A percentile compares a stretch with the other conserved stretches of the same genome.
Conservation (phyloP, 495 filamentous ascomycete genomes). For the Tuber brumale region DNA sequence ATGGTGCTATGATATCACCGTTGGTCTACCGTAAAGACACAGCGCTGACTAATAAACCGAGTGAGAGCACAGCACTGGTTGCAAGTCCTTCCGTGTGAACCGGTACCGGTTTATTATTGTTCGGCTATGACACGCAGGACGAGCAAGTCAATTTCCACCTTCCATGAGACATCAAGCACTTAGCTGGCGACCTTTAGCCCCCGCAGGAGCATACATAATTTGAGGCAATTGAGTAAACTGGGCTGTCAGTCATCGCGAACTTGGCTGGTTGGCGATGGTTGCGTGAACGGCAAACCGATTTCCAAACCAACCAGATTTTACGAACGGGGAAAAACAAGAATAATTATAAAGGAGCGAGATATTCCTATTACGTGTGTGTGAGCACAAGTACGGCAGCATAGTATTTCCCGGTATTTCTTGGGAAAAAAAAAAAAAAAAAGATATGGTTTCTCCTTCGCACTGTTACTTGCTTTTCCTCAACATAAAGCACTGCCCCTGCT, state of each 20-base stretch:
- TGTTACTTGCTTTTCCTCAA: slow-evolving; percentile 1
- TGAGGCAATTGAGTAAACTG: neutral
- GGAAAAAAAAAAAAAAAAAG: neutral
- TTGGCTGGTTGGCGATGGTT: neutral
- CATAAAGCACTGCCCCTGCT: neutral
- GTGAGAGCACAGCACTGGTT: neutral
- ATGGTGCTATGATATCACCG: neutral
- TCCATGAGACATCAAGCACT: neutral
- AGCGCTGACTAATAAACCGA: slow-evolving; percentile 4
- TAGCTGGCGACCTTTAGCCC: neutral
- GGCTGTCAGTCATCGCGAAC: neutral
- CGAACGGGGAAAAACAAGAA: neutral
- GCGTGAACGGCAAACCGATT: neutral
- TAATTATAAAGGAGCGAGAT: neutral
- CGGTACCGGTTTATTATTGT: neutral
- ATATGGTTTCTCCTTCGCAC: neutral
- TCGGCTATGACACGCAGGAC: neutral
- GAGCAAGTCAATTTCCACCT: neutral
- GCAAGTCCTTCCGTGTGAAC: neutral
- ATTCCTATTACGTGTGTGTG: neutral
- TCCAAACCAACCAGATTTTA: neutral
- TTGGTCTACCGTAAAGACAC: neutral
- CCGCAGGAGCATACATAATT: neutral
- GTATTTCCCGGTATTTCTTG: neutral
- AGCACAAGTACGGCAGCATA: neutral